phyloP scores from a whole-genome alignment of 805 yeast species.

The Zygotorulaspora sp. region DNA sequence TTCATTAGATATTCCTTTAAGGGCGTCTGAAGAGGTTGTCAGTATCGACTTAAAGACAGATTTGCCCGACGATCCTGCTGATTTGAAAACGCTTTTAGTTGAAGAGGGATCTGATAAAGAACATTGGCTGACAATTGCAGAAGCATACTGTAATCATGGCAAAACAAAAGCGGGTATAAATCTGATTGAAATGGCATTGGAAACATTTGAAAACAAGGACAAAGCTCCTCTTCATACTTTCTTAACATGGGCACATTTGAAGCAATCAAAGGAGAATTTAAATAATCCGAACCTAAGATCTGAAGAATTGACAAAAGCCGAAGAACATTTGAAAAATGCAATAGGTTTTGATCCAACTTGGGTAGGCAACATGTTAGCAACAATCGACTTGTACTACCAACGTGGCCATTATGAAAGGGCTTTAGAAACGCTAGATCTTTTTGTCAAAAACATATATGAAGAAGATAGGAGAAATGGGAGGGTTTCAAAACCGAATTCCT shows the following conservation, averaged over 20 bases:
- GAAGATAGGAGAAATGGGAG: slow-evolving; percentile 35
- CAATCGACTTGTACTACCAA: slow-evolving; percentile 59
- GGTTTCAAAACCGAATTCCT: slow-evolving; percentile 56
- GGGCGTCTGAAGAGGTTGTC: slow-evolving; percentile 76
- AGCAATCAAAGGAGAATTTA: slow-evolving; percentile 36
- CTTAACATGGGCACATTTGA: slow-evolving; percentile 68
- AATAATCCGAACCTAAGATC: slow-evolving; percentile 27
- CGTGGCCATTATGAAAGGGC: slow-evolving; percentile 68
- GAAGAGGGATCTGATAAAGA: slow-evolving; percentile 72
- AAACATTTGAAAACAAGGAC: slow-evolving; percentile 32
- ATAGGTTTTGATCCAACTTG: slow-evolving; percentile 42
- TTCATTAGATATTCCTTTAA: slow-evolving; percentile 58
- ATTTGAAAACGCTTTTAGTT: slow-evolving; percentile 69
- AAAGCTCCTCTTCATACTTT: slow-evolving; percentile 56
- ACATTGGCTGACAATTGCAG: slow-evolving; percentile 80
- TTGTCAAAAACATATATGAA: slow-evolving; percentile 41
- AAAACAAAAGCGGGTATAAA: slow-evolving; percentile 57
- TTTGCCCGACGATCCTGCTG: slow-evolving; percentile 84
- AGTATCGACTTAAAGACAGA: slow-evolving; percentile 77
- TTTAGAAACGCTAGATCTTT: slow-evolving; percentile 58
- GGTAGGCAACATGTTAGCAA: slow-evolving; percentile 54
- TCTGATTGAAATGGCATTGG: slow-evolving; percentile 58
- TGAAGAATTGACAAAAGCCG: slow-evolving; percentile 39
- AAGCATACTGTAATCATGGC: slow-evolving; percentile 67
- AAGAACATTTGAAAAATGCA: slow-evolving; percentile 45